These are phyloP conservation scores for Calvatia gigantea DNA, from an alignment of 768 basidiomycete genomes.

Conservation along the genomic window DNA sequence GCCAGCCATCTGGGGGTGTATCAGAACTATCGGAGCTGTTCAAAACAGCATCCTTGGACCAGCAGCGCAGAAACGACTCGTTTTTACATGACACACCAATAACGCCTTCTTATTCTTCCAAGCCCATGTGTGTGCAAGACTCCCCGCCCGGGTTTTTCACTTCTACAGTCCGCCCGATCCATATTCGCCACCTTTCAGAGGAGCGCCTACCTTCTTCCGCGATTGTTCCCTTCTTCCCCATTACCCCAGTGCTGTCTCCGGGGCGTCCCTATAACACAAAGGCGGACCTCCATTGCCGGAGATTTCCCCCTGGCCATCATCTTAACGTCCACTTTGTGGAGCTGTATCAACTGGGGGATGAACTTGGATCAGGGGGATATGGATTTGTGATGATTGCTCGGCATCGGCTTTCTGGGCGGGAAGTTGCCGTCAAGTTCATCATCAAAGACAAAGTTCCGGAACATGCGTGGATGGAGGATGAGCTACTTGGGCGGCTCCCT, in stretches of 20 bases:
- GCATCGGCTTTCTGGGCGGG: slow-evolving; percentile 52
- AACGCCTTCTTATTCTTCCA: neutral
- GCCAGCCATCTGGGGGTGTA: neutral
- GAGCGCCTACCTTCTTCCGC: slow-evolving; percentile 1
- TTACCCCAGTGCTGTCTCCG: neutral
- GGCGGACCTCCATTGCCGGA: slow-evolving; percentile 31
- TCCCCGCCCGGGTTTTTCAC: neutral
- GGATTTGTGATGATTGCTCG: slow-evolving; percentile 91
- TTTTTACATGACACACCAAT: neutral
- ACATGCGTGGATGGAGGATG: slow-evolving; percentile 61
- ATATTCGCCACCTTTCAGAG: slow-evolving; percentile 1
- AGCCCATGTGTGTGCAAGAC: neutral
- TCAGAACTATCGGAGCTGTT: slow-evolving; percentile 9
- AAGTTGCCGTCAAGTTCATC: slow-evolving; percentile 96
- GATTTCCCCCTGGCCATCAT: slow-evolving; percentile 58
- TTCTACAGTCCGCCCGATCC: neutral
- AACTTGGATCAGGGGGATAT: slow-evolving; percentile 89
- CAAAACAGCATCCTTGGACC: neutral
- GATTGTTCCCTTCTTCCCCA: slow-evolving; percentile 4
- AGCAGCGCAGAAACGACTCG: neutral
- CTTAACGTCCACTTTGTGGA: slow-evolving; percentile 60
- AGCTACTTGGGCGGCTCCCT: slow-evolving; percentile 61
- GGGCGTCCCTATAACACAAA: slow-evolving; percentile 25
- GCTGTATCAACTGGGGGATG: slow-evolving; percentile 62
- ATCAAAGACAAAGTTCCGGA: slow-evolving; percentile 70